These are phyloP conservation scores for Aspergillus arachidicola DNA, from an alignment of 2,329 filamentous ascomycete species.

Conservation along the genomic window DNA sequence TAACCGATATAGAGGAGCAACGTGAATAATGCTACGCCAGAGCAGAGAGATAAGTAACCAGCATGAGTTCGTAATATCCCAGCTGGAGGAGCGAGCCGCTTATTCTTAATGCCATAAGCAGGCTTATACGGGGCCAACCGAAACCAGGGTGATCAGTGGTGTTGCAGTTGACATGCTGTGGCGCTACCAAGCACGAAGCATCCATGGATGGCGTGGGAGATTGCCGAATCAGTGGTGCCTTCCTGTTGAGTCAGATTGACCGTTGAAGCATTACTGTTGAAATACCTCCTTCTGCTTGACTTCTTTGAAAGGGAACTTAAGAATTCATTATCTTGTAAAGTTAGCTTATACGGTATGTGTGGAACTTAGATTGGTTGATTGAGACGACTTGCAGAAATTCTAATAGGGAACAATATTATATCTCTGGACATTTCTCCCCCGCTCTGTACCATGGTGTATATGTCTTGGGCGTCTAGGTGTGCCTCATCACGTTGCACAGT, in stretches of 20 bases:
- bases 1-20: neutral
- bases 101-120: neutral
- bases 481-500: neutral
- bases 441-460: neutral
- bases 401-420: neutral
- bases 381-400: neutral
- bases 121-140: neutral
- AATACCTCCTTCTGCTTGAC: neutral
- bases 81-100: neutral
- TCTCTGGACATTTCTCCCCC: neutral
- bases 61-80: neutral
- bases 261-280: neutral
- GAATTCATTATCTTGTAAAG: neutral
- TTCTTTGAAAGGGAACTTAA: neutral
- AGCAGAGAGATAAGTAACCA: neutral
- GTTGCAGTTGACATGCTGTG: neutral
- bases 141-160: neutral
- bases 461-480: neutral
- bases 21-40: neutral
- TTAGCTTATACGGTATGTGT: neutral
- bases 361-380: neutral
- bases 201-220: neutral
- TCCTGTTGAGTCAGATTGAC: neutral
- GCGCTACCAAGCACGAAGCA: neutral
- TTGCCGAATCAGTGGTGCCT: neutral